phyloP scores from a whole-genome alignment of 192 early-diverging fungal genomes.

The Coemansia sp. region DNA sequence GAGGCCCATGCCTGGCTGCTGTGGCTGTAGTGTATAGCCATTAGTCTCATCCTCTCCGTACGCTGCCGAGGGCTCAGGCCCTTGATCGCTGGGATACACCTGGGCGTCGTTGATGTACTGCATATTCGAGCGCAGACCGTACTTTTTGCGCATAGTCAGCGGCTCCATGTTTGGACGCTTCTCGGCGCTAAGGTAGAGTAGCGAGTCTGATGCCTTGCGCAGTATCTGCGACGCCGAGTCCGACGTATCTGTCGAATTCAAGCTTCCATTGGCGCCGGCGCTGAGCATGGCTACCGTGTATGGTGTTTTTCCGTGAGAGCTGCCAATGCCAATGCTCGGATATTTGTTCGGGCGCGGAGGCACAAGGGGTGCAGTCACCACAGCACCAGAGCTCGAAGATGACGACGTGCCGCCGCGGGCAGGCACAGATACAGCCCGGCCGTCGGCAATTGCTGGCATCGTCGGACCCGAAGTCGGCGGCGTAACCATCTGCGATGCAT shows the following conservation, averaged over 20 bases:
- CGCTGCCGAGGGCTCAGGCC: slow-evolving; percentile 26
- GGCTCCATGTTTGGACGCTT: slow-evolving; percentile 52
- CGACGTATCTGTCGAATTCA: not conserved
- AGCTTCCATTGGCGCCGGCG: slow-evolving; percentile 1
- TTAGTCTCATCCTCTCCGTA: not conserved
- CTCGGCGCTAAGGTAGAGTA: slow-evolving; percentile 48
- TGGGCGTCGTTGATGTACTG: slow-evolving; percentile 39
- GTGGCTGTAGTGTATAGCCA: not conserved
- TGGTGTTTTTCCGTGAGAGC: not conserved
- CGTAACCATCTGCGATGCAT: slow-evolving; percentile 18
- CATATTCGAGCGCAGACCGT: slow-evolving; percentile 48
- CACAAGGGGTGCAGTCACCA: slow-evolving; percentile 14
- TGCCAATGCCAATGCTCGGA: slow-evolving; percentile 29
- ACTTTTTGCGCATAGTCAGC: slow-evolving; percentile 52
- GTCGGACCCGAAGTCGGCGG: slow-evolving; percentile 30
- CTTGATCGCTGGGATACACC: slow-evolving; percentile 18
- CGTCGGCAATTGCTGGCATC: slow-evolving; percentile 11
- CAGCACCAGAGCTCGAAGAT: not conserved
- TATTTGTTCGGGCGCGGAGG: slow-evolving; percentile 32
- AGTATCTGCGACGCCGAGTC: slow-evolving; percentile 34
- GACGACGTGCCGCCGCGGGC: slow-evolving; percentile 3
- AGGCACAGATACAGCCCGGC: slow-evolving; percentile 6
- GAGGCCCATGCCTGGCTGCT: slow-evolving; percentile 11
- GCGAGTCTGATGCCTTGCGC: slow-evolving; percentile 53
- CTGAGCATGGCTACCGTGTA: slow-evolving; percentile 9